Base-by-base conservation (phyloP, 1,284 basidiomycete species). In the Rhodotorula sp. region DNA sequence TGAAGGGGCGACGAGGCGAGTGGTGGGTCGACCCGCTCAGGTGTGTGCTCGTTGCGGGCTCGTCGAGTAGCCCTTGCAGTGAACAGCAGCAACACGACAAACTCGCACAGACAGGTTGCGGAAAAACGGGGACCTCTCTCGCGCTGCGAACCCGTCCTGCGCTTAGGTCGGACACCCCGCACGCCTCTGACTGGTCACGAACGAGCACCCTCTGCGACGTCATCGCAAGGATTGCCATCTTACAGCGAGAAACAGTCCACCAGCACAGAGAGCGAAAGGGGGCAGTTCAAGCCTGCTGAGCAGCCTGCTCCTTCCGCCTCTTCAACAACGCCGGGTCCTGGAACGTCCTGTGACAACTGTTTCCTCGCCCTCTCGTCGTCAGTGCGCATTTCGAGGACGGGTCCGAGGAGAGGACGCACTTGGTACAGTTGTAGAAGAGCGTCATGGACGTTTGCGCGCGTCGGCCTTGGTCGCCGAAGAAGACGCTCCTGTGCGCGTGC, bases 391-490 rank as follows among this genome's bases (percentile, higher is more conserved):
- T 28, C 26, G 46, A 28, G 11, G 22, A 4, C 28, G 28, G 47
- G 22, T 22, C 4, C 31, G 16, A 18, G 37, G 34, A 24, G 9
- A 47, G 4, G 51, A 58, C 63, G 30, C 91, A 96, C 78, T 88
- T 88, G n/a, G 87, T 86, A 79, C 93, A 96, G 57, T 92, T 90
- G 80, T 89, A 95, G 83, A 95, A 96, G 2, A 95, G 85, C 52
- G 91, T 92, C 93, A 93, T 93, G 5, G 89, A 85, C 2, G 89
- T 95, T 77, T 94, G 91, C 76, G 90, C 91, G 62, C 93, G 87
- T 79, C 94, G 93, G 22, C 91, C 94, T 80, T 96, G 93, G 81
- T 95, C 93, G 81, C 95, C 93, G 81, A 89, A 96, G 79, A 90
- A 87, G 22, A 96, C 93, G 59, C 91, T 87, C 77, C 92, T 94